Evolutionary conservation across 306 rosid species (phyloP).

Genomic region (Medicago truncatula): MtrunA17r5.0-ANR NC_053042.1:29969501-29970000

Average conservation of each 20-base stretch:
- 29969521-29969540: too few species aligned
- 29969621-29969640: too few species aligned
- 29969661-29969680: too few species aligned
- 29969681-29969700: constrained; percentile 1
- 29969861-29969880: constrained; percentile 91
- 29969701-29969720: constrained; percentile 13
- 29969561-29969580: neutral
- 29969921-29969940: constrained; percentile 73
- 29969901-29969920: constrained; percentile 82
- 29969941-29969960: constrained; percentile 84
- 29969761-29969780: constrained; percentile 76
- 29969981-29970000: constrained; percentile 54
- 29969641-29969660: too few species aligned
- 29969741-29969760: constrained; percentile 87
- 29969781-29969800: constrained; percentile 83
- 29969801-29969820: constrained; percentile 64
- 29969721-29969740: constrained; percentile 62
- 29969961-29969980: constrained; percentile 55
- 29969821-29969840: constrained; percentile 58
- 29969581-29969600: too few species aligned
- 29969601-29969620: too few species aligned
- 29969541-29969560: too few species aligned
- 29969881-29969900: constrained; percentile 89
- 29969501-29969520: too few species aligned
- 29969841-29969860: constrained; percentile 95